Evolutionary conservation across 1,284 basidiomycete genomes (phyloP).

Genomic region (Afroboletus lepidellus): DNA sequence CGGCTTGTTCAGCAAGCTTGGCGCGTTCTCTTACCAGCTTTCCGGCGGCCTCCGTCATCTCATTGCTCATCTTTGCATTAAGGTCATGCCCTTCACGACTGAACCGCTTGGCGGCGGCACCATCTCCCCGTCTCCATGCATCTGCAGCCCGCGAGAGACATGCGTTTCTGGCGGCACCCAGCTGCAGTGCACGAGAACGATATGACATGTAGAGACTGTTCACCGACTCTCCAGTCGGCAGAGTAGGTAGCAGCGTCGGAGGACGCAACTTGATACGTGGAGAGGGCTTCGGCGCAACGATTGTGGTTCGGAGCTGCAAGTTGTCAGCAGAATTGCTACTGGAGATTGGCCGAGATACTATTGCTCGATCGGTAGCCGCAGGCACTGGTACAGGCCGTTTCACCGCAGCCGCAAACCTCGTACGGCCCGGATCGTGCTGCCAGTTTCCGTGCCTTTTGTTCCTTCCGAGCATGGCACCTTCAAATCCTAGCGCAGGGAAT

Average conservation of each 20-base stretch:
- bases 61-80: conserved; percentile 84
- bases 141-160: conserved; percentile 95
- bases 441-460: conserved; percentile 41
- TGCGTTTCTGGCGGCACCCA: conserved; percentile 91
- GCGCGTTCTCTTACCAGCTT: conserved; percentile 82
- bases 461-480: conserved; percentile 27
- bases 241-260: conserved; percentile 83
- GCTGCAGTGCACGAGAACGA: conserved; percentile 80
- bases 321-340: conserved; percentile 55
- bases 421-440: conserved; percentile 73
- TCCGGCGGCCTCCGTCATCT: conserved; percentile 79
- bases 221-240: conserved; percentile 78
- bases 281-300: conserved; percentile 81
- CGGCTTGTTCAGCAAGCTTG: conserved; percentile 71
- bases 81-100: conserved; percentile 90
- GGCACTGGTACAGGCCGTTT: conserved; percentile 54
- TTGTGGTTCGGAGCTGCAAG: conserved; percentile 61
- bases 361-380: conserved; percentile 34
- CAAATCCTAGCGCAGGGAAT: conserved; percentile 79
- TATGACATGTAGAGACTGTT: conserved; percentile 87
- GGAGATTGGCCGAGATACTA: conserved; percentile 50
- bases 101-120: conserved; percentile 91
- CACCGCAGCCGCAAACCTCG: conserved; percentile 81
- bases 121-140: conserved; percentile 92
- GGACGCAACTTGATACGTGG: conserved; percentile 80